Evolutionary conservation across 192 early-diverging fungal species (phyloP), one percentile per base, ranked within the genome.

Genomic region (Coemansia sp.): DNA sequence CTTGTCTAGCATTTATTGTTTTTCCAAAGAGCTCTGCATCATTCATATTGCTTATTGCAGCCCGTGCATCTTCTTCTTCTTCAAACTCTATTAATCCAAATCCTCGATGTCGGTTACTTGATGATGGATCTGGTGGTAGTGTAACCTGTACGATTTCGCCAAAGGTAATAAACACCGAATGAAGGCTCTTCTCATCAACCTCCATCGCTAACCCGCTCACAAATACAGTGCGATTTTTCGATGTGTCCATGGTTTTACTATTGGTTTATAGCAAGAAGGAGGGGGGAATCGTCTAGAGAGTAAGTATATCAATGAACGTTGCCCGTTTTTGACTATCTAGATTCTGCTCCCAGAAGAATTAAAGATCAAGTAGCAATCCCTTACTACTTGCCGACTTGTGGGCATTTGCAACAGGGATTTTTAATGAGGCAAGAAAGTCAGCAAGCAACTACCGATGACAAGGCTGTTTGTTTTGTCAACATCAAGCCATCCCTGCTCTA

Each of bases 41-140:
- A 64, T 93, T 74, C 95, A 99, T 93, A 83, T 99, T 99, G 69
- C 95, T 92, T 52, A 92, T 87, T n/a, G 97, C 95, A 21, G 90
- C 93, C 47, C 67, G 24, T 3, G 93, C 92, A 80, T 99, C 96
- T 30, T 85, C 87, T 7, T 86, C 65, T 16, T 83, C 73, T 68
- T 97, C 96, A 69, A 92, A 99, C 73, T 97, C 94, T 18, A 99
- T 83, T 77, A 99, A 97, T 12, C 90, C 95, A 72, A 98, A 98
- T 9, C 97, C 97, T 38, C 94, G 87, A 74, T 97, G 95, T 27
- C 78, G 78, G 58, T 88, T 88, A 31, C 88, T 82, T n/a, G 90
- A 88, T 25, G 85, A 83, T 12, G 87, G 85, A 78, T 96, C 93
- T 9, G 85, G 81, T 3, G 95, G 94, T 47, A 99, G 82, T 48